These are phyloP conservation scores for Chalciporus piperatoides DNA, from an alignment of 1,284 basidiomycete species.

Conservation along the genomic window DNA sequence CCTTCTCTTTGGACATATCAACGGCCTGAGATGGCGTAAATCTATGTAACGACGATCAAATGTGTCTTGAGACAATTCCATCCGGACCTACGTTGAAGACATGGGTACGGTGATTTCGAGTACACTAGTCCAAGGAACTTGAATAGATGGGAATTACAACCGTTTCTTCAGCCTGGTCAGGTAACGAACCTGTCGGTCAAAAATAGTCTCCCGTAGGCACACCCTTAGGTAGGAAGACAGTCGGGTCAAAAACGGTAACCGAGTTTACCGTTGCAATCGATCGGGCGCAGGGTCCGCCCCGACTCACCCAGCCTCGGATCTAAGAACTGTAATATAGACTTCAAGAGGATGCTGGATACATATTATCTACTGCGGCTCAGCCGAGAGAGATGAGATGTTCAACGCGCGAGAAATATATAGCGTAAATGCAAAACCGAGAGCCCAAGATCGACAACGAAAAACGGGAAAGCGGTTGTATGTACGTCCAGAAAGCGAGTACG, in stretches of 20 bases:
- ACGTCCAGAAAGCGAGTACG: conserved; percentile 11
- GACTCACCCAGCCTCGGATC: not conserved
- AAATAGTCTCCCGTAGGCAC: too few relatives aligned
- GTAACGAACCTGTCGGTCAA: not conserved
- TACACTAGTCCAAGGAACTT: not conserved
- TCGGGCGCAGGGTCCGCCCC: too few relatives aligned
- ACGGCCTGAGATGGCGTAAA: conserved; percentile 55
- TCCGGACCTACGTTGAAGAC: conserved; percentile 28
- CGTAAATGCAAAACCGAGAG: conserved; percentile 4
- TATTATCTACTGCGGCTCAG: conserved; percentile 12
- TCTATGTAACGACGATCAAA: conserved; percentile 34
- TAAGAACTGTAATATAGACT: too few relatives aligned
- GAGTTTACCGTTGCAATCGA: not conserved
- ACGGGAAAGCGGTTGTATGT: conserved; percentile 14
- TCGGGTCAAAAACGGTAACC: not conserved
- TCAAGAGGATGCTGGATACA: not conserved
- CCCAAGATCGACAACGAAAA: conserved; percentile 12
- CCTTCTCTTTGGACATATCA: conserved; percentile 61
- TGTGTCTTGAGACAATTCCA: not conserved
- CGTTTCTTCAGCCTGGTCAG: not conserved
- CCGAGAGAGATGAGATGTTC: conserved; percentile 7
- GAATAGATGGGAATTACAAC: not conserved
- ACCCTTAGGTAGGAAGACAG: too few relatives aligned
- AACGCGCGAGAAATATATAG: not conserved
- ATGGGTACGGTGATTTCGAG: conserved; percentile 8